Base-by-base conservation (phyloP, 495 filamentous ascomycete species). In the Schizothecium vesticola region DNA sequence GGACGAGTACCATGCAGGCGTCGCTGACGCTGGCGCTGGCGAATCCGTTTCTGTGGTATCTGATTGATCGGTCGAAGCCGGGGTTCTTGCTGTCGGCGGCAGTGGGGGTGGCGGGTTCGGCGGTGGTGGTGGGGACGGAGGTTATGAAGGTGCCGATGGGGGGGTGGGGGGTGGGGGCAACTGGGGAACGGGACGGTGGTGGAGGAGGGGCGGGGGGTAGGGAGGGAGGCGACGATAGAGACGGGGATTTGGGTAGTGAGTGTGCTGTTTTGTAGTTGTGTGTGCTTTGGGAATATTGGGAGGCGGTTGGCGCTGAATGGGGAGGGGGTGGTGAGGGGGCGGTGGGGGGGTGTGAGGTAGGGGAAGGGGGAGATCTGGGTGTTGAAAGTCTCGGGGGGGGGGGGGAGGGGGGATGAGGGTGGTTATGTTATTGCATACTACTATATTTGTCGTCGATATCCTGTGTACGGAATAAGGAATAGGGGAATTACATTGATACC, bases 221-320 rank as follows among this genome's bases (percentile, higher is more conserved):
- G 91, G 8, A 89, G 85, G 56, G 87, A 90, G 69, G 93, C 96
- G 77, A 90, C 82, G 66, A 79, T 97, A 24, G 94, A 91, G 13
- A 89, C 90, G 43, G 86, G 86, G 29, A 91, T 92, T 11, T 99
- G 95, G 94, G 87, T 97, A 70, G 83, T 92, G 28, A 96, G 91
- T 76, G 93, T 97, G 33, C 76, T 99, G 71, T 99, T 97, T 80
- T 97, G 95, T 77, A 92, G 89, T 63, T 92, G 91, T 70, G 89
- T 98, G 28, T 97, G 93, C 79, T 97, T 99, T 85, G 95, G 95
- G 25, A 97, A 97, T 77, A 91, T 98, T 73, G 95, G 95, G 10
- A 82, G 95, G 69, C 83, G 92, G 76, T 80, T 97, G 66, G 90
- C 91, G 33, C 78, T 87, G 62, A 80, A 77, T 56, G 74, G 74